Conservation (phyloP, 345 rosid species). For the Sonneratia alba region DNA sequence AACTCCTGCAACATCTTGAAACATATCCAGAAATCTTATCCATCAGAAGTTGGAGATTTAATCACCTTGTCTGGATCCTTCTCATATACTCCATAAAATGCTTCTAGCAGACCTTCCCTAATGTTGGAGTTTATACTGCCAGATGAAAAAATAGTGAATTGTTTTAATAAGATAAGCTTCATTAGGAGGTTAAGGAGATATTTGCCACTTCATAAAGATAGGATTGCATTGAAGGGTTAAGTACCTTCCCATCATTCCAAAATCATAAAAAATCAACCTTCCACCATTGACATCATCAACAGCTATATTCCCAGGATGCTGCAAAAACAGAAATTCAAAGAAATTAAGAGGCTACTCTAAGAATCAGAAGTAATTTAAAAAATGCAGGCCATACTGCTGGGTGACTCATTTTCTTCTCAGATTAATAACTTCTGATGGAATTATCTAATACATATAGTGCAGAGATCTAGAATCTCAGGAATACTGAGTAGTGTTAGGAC, state of each 20-base stretch:
- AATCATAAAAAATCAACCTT: conserved; percentile 91
- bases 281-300: conserved; percentile 99
- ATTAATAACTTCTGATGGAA: not conserved
- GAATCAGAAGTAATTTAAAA: not conserved
- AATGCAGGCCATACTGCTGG: not conserved
- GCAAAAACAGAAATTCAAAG: conserved; percentile 9
- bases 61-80: conserved; percentile 90
- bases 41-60: conserved; percentile 12
- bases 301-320: conserved; percentile 99
- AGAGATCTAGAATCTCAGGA: not conserved
- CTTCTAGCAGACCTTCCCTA: conserved; percentile 83
- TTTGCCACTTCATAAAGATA: not conserved
- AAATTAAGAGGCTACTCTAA: not conserved
- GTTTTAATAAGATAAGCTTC: conserved; percentile 9
- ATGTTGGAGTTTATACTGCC: conserved; percentile 90
- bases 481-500: too few species aligned
- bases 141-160: conserved; percentile 2
- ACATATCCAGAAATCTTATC: conserved; percentile 6
- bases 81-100: conserved; percentile 88
- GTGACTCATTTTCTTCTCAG: not conserved
- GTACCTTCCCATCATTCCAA: conserved; percentile 99
- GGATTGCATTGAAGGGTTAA: conserved; percentile 3
- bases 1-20: not conserved
- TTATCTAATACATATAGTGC: not conserved
- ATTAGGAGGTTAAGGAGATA: conserved; percentile 7